Conservation (phyloP, 257 asterid species). For the Echites panduratus region DNA sequence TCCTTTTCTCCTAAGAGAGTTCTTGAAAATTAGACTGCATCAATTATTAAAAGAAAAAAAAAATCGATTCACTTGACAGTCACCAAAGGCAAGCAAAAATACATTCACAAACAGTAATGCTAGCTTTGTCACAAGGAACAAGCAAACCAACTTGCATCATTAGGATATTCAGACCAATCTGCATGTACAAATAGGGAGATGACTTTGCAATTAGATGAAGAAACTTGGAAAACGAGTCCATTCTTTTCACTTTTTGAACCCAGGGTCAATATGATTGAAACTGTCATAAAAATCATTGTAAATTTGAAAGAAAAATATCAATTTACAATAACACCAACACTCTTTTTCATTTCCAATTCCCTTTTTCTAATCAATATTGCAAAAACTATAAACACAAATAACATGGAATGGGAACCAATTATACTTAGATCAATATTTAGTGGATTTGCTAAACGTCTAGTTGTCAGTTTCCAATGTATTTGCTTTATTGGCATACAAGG, state of each 20-base stretch:
- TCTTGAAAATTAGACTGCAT: background rate
- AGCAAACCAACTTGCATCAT: conserved; percentile 96
- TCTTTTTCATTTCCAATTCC: background rate
- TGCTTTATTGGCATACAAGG: background rate
- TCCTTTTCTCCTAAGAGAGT: background rate
- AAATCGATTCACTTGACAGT: conserved; percentile 75
- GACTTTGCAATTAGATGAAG: background rate
- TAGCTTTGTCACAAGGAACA: conserved; percentile 83
- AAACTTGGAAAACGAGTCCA: background rate
- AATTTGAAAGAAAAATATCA: background rate
- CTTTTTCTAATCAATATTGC: background rate
- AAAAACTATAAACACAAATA: too few relatives aligned
- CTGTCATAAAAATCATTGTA: background rate
- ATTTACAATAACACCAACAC: background rate
- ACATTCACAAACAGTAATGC: conserved; percentile 87
- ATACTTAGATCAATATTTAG: background rate
- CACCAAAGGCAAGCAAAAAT: conserved; percentile 98
- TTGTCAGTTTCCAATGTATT: background rate
- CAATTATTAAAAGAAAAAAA: background rate
- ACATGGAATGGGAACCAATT: background rate
- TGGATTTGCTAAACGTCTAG: background rate
- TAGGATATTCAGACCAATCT: conserved; percentile 89
- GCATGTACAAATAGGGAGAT: conserved; percentile 21
- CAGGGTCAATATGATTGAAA: background rate
- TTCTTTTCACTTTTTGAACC: background rate